A percentile compares a stretch with the other conserved stretches of the same genome.
These are phyloP conservation scores for Anthoceros angustus DNA, from an alignment of 225 moss, liverwort and hornwort genomes.

Conservation along the genomic window DNA sequence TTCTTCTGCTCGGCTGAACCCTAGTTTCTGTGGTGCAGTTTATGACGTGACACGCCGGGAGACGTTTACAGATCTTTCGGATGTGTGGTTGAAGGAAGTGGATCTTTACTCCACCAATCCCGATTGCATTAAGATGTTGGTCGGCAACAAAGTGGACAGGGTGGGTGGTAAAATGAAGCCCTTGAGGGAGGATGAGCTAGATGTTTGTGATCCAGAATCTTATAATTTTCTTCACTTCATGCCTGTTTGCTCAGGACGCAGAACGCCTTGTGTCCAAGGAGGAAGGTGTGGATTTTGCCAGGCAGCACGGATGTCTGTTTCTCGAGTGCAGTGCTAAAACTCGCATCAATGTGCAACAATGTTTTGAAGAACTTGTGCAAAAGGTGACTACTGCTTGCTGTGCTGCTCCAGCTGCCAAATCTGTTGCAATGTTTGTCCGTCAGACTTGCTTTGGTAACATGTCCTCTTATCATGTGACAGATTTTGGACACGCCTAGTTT, in stretches of 20 bases:
- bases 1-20: neutral
- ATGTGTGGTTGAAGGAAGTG: constrained; percentile 87
- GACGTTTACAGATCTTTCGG: constrained; percentile 79
- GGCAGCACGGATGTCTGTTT: constrained; percentile 89
- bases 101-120: constrained; percentile 70
- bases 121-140: constrained; percentile 91
- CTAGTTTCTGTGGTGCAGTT: constrained; percentile 14
- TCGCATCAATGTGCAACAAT: constrained; percentile 72
- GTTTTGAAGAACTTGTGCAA: constrained; percentile 92
- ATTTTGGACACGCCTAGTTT: constrained; percentile 79
- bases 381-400: constrained; percentile 11
- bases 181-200: neutral
- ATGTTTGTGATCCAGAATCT: neutral
- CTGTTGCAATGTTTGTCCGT: neutral
- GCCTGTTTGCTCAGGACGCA: constrained; percentile 31
- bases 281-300: constrained; percentile 85
- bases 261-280: constrained; percentile 80
- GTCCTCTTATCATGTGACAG: neutral
- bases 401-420: too few species aligned
- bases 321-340: constrained; percentile 93
- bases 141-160: constrained; percentile 82
- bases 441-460: neutral
- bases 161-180: constrained; percentile 7
- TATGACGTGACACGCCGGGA: constrained; percentile 84
- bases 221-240: neutral